Percentiles rank a stretch among this genome's conserved stretches.
phyloP scores from a whole-genome alignment of 1,284 basidiomycete genomes.

The Boletus semigastroideus region DNA sequence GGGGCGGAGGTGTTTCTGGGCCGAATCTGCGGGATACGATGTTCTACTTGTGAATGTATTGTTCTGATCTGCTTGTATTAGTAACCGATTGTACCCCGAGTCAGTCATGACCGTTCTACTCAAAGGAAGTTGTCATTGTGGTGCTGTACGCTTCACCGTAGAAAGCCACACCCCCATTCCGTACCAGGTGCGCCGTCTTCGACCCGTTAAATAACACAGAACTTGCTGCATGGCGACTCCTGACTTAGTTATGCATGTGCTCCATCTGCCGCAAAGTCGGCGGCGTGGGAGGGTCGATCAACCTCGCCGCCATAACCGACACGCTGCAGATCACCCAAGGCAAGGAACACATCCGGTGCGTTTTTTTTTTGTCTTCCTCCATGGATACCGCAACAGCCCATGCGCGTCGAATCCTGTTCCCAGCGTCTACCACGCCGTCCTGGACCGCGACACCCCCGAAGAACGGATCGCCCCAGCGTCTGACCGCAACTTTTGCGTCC shows the following conservation, averaged over 20 bases:
- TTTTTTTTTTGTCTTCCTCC: not conserved
- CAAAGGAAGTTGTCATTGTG: constrained; percentile 62
- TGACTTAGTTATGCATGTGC: constrained; percentile 50
- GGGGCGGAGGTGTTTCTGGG: constrained; percentile 58
- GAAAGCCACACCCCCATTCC: constrained; percentile 56
- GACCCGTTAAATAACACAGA: not conserved
- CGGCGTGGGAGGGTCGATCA: constrained; percentile 57
- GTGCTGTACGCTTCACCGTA: constrained; percentile 52
- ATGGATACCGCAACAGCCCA: not conserved
- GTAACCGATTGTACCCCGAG: too few species aligned
- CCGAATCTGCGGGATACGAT: constrained; percentile 56
- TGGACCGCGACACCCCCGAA: constrained; percentile 50
- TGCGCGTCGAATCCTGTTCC: not conserved
- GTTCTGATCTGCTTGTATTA: not conserved
- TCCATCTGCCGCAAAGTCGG: constrained; percentile 67
- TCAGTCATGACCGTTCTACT: constrained; percentile 50
- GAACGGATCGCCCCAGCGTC: constrained; percentile 45
- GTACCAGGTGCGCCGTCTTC: constrained; percentile 45
- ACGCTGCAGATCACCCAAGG: constrained; percentile 50
- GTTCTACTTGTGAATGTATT: constrained; percentile 62
- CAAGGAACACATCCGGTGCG: constrained; percentile 50
- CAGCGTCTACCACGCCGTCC: constrained; percentile 56
- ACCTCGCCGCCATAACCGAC: constrained; percentile 50
- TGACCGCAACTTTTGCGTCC: constrained; percentile 57
- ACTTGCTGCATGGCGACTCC: not conserved